Percentiles rank a stretch among this genome's conserved stretches.
Evolutionary conservation across 2,329 filamentous ascomycete species (phyloP).

Genomic region (Ampelomyces quisqualis): DNA sequence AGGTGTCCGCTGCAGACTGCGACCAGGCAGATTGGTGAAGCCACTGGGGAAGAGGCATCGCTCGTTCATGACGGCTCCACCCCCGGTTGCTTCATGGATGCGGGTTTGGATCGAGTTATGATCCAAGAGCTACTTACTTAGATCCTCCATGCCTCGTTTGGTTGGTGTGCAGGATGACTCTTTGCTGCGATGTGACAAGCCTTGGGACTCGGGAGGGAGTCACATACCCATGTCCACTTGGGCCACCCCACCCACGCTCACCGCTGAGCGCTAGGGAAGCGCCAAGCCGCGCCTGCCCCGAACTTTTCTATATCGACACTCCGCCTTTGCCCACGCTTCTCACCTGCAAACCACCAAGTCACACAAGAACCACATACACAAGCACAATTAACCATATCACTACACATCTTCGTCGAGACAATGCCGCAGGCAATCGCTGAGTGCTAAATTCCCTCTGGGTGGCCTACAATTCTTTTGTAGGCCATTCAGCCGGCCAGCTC

Average conservation of each 20-base stretch:
- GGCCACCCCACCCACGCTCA: too few species aligned
- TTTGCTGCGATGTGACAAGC: constrained; percentile 12
- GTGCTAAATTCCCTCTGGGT: constrained; percentile 89
- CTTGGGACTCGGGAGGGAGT: constrained; percentile 25
- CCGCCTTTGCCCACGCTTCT: constrained; percentile 29
- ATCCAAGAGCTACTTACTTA: too few species aligned
- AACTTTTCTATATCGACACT: constrained; percentile 31
- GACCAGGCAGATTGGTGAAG: constrained; percentile 21
- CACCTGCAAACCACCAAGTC: constrained; percentile 43
- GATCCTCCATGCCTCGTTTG: too few species aligned
- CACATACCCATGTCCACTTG: constrained; percentile 12
- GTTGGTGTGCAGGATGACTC: constrained; percentile 14
- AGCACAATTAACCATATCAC: constrained; percentile 25
- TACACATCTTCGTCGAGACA: constrained; percentile 48
- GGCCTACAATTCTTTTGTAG: constrained; percentile 53
- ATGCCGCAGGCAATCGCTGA: constrained; percentile 52
- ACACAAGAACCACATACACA: constrained; percentile 31
- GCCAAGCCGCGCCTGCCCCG: constrained; percentile 28
- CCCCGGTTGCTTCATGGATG: constrained; percentile 35
- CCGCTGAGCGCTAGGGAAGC: constrained; percentile 20
- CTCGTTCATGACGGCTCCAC: constrained; percentile 19
- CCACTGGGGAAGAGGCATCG: constrained; percentile 28
- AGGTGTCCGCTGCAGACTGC: constrained; percentile 24
- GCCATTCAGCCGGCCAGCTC: constrained; percentile 81
- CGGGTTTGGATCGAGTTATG: too few species aligned